Evolutionary conservation across 2,329 filamentous ascomycete genomes (phyloP).

Genomic region (Dendrostoma leiphaemia): DNA sequence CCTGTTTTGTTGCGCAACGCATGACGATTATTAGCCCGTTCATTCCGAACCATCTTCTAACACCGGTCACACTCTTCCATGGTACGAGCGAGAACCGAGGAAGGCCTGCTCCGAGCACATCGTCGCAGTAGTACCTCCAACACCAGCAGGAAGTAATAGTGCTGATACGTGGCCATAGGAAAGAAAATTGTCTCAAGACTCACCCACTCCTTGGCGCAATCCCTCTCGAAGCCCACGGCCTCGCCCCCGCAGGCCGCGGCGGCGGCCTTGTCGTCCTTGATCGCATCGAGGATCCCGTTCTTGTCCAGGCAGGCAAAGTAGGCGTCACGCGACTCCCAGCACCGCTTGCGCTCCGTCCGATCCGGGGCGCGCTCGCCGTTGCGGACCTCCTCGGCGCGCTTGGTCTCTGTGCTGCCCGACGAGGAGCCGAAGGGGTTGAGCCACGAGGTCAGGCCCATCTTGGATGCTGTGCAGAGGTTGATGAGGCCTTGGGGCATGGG

Average conservation of each 20-base stretch:
- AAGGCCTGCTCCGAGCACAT: no score
- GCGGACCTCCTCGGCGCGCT: conserved; percentile 54
- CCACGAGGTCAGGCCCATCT: conserved; percentile 51
- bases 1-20: conserved; percentile 57
- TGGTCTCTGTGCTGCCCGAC: conserved; percentile 31
- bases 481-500: conserved; percentile 3
- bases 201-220: conserved; percentile 91
- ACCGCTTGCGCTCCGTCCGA: conserved; percentile 74
- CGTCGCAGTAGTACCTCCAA: no score
- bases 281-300: conserved; percentile 72
- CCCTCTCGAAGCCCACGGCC: conserved; percentile 67
- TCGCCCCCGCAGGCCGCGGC: conserved; percentile 39
- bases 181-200: conserved; percentile 31
- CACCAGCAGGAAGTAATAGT: no score
- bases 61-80: background rate
- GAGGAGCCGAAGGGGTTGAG: conserved; percentile 42
- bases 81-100: background rate
- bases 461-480: conserved; percentile 8
- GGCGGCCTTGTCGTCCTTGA: conserved; percentile 40
- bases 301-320: conserved; percentile 89
- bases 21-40: background rate
- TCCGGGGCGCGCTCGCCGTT: conserved; percentile 72
- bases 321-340: conserved; percentile 85
- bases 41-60: no score
- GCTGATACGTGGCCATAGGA: no score